Evolutionary conservation across 2,329 filamentous ascomycete genomes (phyloP).

Genomic region (Talaromyces sp.): DNA sequence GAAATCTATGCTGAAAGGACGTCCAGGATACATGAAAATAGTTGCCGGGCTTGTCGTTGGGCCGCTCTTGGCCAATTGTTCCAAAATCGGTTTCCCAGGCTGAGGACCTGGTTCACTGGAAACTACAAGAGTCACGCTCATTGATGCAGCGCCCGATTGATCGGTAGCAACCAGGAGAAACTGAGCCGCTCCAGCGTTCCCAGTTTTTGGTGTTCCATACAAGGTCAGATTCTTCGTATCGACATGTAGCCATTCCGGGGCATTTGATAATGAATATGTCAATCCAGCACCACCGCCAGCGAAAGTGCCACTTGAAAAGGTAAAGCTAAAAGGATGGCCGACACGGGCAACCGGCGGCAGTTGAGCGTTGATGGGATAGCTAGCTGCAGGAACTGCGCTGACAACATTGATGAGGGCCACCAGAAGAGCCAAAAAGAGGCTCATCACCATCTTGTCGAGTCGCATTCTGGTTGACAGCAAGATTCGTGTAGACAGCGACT

Average conservation of each 20-base stretch:
- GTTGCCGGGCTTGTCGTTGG: constrained; percentile 34
- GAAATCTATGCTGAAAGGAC: constrained; percentile 63
- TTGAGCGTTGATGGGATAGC: constrained; percentile 79
- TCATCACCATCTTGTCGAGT: constrained; percentile 19
- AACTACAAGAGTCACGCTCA: constrained; percentile 67
- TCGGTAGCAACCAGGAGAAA: constrained; percentile 70
- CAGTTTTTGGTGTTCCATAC: constrained; percentile 61
- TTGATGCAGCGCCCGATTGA: constrained; percentile 55
- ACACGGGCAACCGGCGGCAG: constrained; percentile 72
- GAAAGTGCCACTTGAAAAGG: constrained; percentile 60
- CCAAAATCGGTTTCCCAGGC: constrained; percentile 27
- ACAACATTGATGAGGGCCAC: constrained; percentile 24
- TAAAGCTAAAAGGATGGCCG: constrained; percentile 46
- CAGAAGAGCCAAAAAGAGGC: constrained; percentile 20
- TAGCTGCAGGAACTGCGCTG: constrained; percentile 34
- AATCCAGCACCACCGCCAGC: constrained; percentile 51
- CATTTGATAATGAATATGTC: constrained; percentile 60
- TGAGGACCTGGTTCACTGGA: constrained; percentile 43
- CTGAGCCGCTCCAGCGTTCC: constrained; percentile 53
- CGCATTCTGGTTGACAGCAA: constrained; percentile 5
- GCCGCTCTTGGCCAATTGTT: constrained; percentile 32
- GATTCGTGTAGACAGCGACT: constrained; percentile 1
- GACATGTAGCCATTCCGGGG: constrained; percentile 70
- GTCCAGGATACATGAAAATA: constrained; percentile 33
- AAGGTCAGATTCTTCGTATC: constrained; percentile 61